Evolutionary conservation across 2,329 filamentous ascomycete genomes (phyloP).

Genomic region (Chrysosporium queenslandicum): DNA sequence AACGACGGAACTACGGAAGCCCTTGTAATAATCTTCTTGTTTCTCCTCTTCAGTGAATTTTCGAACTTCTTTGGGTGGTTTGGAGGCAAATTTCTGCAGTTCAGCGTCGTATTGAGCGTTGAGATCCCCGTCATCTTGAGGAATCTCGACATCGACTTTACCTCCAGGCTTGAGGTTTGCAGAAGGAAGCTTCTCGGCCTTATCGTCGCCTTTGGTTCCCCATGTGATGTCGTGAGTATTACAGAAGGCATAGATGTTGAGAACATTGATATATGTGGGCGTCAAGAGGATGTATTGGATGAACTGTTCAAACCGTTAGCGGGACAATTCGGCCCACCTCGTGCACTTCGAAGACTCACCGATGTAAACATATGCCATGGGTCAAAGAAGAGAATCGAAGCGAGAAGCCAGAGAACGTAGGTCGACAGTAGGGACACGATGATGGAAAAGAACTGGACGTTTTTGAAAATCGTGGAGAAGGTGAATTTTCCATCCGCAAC

Average conservation of each 20-base stretch:
- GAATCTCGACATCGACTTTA: slow-evolving; percentile 80
- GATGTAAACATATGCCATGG: slow-evolving; percentile 99
- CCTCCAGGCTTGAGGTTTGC: slow-evolving; percentile 87
- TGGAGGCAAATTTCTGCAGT: slow-evolving; percentile 60
- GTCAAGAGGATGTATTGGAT: slow-evolving; percentile 90
- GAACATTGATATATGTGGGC: slow-evolving; percentile 93
- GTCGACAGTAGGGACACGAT: slow-evolving; percentile 88
- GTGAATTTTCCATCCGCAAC: slow-evolving; percentile 55
- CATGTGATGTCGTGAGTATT: slow-evolving; percentile 97
- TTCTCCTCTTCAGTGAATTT: slow-evolving; percentile 53
- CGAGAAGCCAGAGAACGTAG: slow-evolving; percentile 84
- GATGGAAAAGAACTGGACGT: slow-evolving; percentile 82
- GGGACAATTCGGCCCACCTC: neutral
- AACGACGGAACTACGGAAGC: slow-evolving; percentile 84
- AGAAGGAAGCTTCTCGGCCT: slow-evolving; percentile 77
- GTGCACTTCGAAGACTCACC: slow-evolving; percentile 27
- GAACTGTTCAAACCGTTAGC: slow-evolving; percentile 44
- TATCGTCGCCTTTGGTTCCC: slow-evolving; percentile 97
- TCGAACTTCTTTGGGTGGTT: slow-evolving; percentile 58
- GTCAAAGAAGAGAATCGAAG: slow-evolving; percentile 89
- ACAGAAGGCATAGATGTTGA: slow-evolving; percentile 98
- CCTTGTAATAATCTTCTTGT: slow-evolving; percentile 97
- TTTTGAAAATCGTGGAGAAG: slow-evolving; percentile 65
- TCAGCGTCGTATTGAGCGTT: slow-evolving; percentile 92
- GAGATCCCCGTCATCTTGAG: slow-evolving; percentile 84